Evolutionary conservation across 192 early-diverging fungal genomes (phyloP).

Genomic region (Mortierella claussenii): DNA sequence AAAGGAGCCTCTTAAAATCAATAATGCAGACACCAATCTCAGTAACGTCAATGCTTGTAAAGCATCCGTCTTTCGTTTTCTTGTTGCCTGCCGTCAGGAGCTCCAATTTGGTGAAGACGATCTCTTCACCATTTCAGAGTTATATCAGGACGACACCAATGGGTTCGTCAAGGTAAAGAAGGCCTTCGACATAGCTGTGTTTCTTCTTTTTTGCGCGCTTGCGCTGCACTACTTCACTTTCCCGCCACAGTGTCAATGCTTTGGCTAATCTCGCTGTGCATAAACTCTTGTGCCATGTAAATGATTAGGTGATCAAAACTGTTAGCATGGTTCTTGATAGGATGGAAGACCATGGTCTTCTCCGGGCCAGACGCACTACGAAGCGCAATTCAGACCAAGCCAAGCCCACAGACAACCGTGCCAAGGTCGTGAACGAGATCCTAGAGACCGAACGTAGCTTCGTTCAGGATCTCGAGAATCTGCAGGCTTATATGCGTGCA

Average conservation of each 20-base stretch:
- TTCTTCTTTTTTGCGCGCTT: not conserved
- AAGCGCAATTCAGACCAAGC: conserved; percentile 62
- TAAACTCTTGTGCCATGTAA: too few species aligned
- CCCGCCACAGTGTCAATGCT: too few species aligned
- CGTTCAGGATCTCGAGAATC: conserved; percentile 87
- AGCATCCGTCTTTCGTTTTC: conserved; percentile 86
- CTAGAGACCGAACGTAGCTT: conserved; percentile 95
- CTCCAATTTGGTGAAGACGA: conserved; percentile 79
- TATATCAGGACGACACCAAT: conserved; percentile 96
- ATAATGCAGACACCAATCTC: conserved; percentile 58
- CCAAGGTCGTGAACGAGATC: conserved; percentile 87
- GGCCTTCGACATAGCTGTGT: not conserved
- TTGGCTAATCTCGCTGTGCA: too few species aligned
- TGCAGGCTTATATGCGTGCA: conserved; percentile 80
- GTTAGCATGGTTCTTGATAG: conserved; percentile 81
- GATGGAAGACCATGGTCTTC: conserved; percentile 75
- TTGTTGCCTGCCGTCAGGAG: conserved; percentile 87
- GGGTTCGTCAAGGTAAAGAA: conserved; percentile 89
- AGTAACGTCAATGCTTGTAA: conserved; percentile 77
- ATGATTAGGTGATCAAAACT: conserved; percentile 81
- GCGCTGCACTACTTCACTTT: not conserved
- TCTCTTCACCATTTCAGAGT: conserved; percentile 85
- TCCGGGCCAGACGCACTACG: conserved; percentile 47
- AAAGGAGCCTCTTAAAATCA: conserved; percentile 67
- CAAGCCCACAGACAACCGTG: conserved; percentile 87